These are phyloP conservation scores for Blattamonas nauphoetae DNA, from an alignment of 78 protist genomes.

Conservation along the genomic window DNA sequence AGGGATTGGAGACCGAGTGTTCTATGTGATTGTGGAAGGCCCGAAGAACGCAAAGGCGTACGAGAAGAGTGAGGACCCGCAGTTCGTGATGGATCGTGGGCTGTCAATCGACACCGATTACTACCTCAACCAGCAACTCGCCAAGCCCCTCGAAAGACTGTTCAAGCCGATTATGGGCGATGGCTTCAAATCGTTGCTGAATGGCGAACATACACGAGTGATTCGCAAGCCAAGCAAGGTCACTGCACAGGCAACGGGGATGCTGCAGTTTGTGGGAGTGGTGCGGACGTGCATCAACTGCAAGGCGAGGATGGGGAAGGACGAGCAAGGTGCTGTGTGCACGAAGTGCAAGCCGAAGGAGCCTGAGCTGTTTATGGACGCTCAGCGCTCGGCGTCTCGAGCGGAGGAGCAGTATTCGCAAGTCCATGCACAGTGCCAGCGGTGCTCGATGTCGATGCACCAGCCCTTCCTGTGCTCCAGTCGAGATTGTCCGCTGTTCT, in stretches of 20 bases:
- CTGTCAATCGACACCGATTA: slow-evolving; percentile 81
- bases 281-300: neutral
- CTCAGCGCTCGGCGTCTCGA: neutral
- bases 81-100: slow-evolving; percentile 86
- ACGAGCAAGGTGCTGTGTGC: neutral
- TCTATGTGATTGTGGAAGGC: slow-evolving; percentile 90
- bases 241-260: neutral
- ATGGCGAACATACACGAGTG: neutral
- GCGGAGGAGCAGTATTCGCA: neutral
- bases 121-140: slow-evolving; percentile 90
- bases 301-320: neutral
- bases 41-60: slow-evolving; percentile 67
- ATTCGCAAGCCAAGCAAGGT: neutral
- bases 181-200: neutral
- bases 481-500: slow-evolving; percentile 93
- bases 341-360: neutral
- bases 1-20: slow-evolving; percentile 94
- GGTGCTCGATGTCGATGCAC: slow-evolving; percentile 71
- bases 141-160: slow-evolving; percentile 76
- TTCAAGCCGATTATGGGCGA: slow-evolving; percentile 77
- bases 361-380: neutral
- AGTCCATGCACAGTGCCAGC: slow-evolving; percentile 87
- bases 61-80: slow-evolving; percentile 97
- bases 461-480: slow-evolving; percentile 66
- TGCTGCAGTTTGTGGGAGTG: neutral